Evolutionary conservation across 768 basidiomycete genomes (phyloP), one percentile per base, ranked within the genome.

Genomic region (Suillus sp.): DNA sequence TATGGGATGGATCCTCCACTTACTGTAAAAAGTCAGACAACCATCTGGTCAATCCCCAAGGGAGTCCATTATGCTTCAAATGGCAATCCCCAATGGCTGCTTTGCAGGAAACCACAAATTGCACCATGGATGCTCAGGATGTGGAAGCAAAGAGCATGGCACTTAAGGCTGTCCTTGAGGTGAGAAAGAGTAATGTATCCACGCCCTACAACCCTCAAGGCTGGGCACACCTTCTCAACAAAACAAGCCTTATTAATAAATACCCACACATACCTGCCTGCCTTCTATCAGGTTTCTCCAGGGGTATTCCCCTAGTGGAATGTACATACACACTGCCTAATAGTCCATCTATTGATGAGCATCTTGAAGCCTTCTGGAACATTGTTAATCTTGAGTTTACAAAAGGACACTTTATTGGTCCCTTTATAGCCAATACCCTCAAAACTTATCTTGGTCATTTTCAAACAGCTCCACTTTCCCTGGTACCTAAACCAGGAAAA

Each of bases 71-170:
- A 6, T 83, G 80, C 68, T 57, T 66, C 60, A 67, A 79, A 53
- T 83, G 72, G 72, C 76, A 83, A 42, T 42, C 0, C 18, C 59
- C 0, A 11, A 22, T 11, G 72, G 77, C 0, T 82, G 80, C 65
- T 35, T 20, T 6, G 16, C 38, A 3, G 14, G 38, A 10, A 37
- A 57, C 11, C 74, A 77, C 69, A 58, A 67, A 30, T 20, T 63
- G 22, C 53, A 60, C 0, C 81, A 83, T 70, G 64, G 73, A 14
- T 83, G 81, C 71, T 81, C 79, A 0, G 80, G 81, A 5, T 82
- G 82, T 57, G 77, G 78, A 34, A 53, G 62, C 1, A n/a, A 63
- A 27, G 35, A 45, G 7, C 62, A 64, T 42, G 62, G 62, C 25
- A 58, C 62, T 60, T 58, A 64, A 38, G 18, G 22, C 4, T 64